phyloP scores from a whole-genome alignment of 176 grass and related monocot genomes.

The Saccharum officinarum region DNA sequence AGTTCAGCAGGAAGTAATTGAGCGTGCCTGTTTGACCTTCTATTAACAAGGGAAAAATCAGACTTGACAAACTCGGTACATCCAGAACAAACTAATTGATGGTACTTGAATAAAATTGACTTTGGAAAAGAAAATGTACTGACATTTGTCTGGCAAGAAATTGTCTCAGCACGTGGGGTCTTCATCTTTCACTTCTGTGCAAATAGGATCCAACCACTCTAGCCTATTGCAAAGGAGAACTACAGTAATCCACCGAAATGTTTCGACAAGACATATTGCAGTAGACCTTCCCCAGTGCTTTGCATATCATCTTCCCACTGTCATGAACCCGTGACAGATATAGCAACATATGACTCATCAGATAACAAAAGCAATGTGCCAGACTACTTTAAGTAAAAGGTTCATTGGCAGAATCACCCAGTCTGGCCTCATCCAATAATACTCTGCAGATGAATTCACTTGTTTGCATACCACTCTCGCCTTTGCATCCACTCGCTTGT shows the following conservation, averaged over 20 bases:
- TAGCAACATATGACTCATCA: background rate
- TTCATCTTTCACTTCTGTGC: background rate
- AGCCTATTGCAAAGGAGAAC: background rate
- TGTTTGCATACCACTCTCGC: conserved; percentile 37
- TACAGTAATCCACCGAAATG: background rate
- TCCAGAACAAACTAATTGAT: background rate
- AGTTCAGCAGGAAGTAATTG: background rate
- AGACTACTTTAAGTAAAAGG: conserved; percentile 30
- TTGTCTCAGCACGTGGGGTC: background rate
- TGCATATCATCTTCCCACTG: background rate
- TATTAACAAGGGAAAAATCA: background rate
- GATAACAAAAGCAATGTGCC: background rate
- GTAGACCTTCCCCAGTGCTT: background rate
- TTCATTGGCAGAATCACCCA: background rate
- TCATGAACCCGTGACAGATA: conserved; percentile 15
- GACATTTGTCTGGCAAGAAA: background rate
- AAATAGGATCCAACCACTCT: background rate
- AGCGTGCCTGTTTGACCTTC: background rate
- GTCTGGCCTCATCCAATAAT: conserved; percentile 47
- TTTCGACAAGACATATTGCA: background rate
- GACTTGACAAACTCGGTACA: background rate
- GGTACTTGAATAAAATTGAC: background rate
- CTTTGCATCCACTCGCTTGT: background rate
- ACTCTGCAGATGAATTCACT: conserved; percentile 34
- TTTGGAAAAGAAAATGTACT: conserved; percentile 7